These are phyloP conservation scores for Gamarada debralockiae DNA, from an alignment of 495 filamentous ascomycete genomes.

Conservation along the genomic window DNA sequence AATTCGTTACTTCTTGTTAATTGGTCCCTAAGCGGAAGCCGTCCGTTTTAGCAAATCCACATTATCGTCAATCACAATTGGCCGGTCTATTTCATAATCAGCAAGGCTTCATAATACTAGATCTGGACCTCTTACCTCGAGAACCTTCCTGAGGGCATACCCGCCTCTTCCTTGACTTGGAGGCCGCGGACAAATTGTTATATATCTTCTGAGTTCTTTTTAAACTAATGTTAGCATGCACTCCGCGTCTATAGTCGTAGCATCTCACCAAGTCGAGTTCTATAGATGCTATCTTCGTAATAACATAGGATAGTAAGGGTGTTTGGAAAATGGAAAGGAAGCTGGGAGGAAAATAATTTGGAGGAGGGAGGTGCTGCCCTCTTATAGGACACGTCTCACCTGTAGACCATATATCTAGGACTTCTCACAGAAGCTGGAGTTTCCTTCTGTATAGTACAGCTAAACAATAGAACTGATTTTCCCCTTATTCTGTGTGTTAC, in stretches of 20 bases:
- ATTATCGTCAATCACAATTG: slow-evolving; percentile 17
- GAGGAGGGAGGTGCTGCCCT: slow-evolving; percentile 9
- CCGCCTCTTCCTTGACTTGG: slow-evolving; percentile 16
- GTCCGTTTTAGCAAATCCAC: slow-evolving; percentile 15
- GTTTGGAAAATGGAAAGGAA: slow-evolving; percentile 7
- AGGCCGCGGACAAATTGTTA: slow-evolving; percentile 8
- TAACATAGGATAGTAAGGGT: slow-evolving; percentile 9
- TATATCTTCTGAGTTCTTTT: slow-evolving; percentile 14
- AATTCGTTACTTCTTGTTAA: slow-evolving; percentile 10
- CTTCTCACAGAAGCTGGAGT: no score
- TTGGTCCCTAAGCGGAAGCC: slow-evolving; percentile 12
- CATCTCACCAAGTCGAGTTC: slow-evolving; percentile 16
- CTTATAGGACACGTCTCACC: no score
- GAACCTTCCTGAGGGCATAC: slow-evolving; percentile 8
- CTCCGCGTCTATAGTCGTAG: slow-evolving; percentile 15
- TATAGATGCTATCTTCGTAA: slow-evolving; percentile 17
- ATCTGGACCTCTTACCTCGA: slow-evolving; percentile 17
- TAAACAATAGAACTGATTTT: no score
- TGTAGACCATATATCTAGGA: no score
- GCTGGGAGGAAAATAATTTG: slow-evolving; percentile 9
- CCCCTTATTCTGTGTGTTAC: no score
- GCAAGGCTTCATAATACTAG: slow-evolving; percentile 15
- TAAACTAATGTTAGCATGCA: slow-evolving; percentile 18
- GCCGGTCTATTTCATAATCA: slow-evolving; percentile 17
- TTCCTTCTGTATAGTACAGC: no score